Conservation (phyloP, 768 basidiomycete genomes). For the Exsudoporus frostii region DNA sequence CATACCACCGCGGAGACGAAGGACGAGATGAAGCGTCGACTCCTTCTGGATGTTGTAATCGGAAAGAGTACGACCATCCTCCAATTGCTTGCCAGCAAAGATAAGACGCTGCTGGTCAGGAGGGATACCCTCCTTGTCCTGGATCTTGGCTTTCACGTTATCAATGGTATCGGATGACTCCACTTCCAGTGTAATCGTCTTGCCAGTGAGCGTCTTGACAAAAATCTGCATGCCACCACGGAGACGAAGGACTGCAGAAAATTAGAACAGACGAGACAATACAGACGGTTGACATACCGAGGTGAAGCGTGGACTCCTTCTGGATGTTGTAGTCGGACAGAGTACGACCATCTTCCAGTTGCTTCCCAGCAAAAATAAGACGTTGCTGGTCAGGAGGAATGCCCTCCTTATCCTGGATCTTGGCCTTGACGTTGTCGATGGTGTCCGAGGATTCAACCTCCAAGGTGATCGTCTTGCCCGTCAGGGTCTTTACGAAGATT, state of each 20-base stretch:
- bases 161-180: constrained; percentile 94
- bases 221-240: constrained; percentile 93
- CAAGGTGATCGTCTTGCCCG: constrained; percentile 90
- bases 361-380: constrained; percentile 90
- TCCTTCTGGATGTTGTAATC: constrained; percentile 87
- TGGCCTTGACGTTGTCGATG: constrained; percentile 85
- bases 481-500: constrained; percentile 78
- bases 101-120: constrained; percentile 85
- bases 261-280: background rate
- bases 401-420: constrained; percentile 94
- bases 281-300: constrained; percentile 14
- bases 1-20: constrained; percentile 70
- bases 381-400: constrained; percentile 88
- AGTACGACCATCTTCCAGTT: constrained; percentile 88
- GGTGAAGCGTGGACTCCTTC: constrained; percentile 76
- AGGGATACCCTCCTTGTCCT: constrained; percentile 81
- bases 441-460: constrained; percentile 87
- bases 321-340: constrained; percentile 90
- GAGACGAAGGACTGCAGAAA: constrained; percentile 60
- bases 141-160: constrained; percentile 81
- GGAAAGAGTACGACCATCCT: constrained; percentile 86
- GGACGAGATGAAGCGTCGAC: constrained; percentile 71
- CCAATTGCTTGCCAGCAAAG: constrained; percentile 92
- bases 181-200: constrained; percentile 91
- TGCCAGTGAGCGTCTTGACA: constrained; percentile 84